Base-by-base conservation (phyloP, 768 basidiomycete genomes). In the Pleurotus sapidus region DNA sequence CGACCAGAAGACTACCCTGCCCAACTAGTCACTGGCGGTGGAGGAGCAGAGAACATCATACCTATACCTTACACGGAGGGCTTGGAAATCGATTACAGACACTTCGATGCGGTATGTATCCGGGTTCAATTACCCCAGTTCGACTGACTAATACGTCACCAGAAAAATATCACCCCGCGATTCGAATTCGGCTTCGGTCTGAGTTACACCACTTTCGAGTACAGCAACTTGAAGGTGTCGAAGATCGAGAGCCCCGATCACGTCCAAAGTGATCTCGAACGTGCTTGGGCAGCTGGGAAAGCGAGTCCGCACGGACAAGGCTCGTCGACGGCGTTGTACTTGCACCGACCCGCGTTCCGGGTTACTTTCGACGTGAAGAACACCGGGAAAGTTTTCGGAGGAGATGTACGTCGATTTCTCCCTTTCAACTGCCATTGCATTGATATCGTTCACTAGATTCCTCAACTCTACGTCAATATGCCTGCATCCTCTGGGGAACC, bases 171-270 rank as follows among this genome's bases (percentile, higher is more conserved):
- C 60, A 78, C 77, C 0, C 92, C 92, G 3, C 88, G 89, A 38
- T 93, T 84, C 65, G 91, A 92, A 65, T 98, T 98, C 68, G 95
- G 95, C 4, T 95, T 86, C 67, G 95, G 95, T 0, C 68, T 95
- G 65, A 89, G 86, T 56, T 98, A 97, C 74, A 89, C 95, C 39
- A 80, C 72, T 2, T 98, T 95, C 69, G 70, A 80, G 30, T 95
- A 93, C 68, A 83, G 77, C 43, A 72, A 79, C 30, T 72, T 95
- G 9, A 61, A 74, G 2, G 70, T 91, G 34, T 67, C 66, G 14
- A 72, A 75, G 55, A 68, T 88, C 3, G 54, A 65, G 7, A 57
- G 61, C 15, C 72, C 77, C n/a, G 72, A 69, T 3, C 69, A 74
- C 9, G 70, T 77, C 17, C 65, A 77, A 0, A 69, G 70, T 8